These are phyloP conservation scores for Phytopythium vexans DNA, from an alignment of 352 stramenopile genomes.

Conservation along the genomic window DNA sequence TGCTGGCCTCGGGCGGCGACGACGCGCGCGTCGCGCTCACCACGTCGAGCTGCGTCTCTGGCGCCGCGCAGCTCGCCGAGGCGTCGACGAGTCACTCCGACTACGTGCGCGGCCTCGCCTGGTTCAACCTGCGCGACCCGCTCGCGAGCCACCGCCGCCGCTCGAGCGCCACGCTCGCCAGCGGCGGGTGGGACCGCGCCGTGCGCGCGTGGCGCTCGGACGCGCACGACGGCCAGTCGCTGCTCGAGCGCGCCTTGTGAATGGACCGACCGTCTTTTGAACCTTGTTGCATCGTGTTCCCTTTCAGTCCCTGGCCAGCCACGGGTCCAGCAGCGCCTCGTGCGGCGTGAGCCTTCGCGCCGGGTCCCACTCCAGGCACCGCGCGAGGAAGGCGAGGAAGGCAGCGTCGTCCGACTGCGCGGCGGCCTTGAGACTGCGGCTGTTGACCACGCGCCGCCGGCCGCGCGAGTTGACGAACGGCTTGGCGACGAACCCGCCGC, in stretches of 20 bases:
- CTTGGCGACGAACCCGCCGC: constrained; percentile 28
- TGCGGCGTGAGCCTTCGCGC: constrained; percentile 51
- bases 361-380: constrained; percentile 72
- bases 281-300: constrained; percentile 10
- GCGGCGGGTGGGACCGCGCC: constrained; percentile 64
- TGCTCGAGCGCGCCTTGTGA: constrained; percentile 5
- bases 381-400: constrained; percentile 59
- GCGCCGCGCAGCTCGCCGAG: constrained; percentile 14
- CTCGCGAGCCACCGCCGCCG: constrained; percentile 6
- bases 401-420: constrained; percentile 44
- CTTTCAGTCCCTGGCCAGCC: constrained; percentile 20
- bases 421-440: constrained; percentile 27
- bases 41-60: constrained; percentile 23
- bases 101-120: constrained; percentile 73
- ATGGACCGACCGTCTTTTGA: neutral
- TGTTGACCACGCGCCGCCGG: constrained; percentile 35
- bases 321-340: constrained; percentile 57
- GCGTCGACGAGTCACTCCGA: constrained; percentile 35
- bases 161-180: constrained; percentile 27
- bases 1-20: constrained; percentile 63
- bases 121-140: constrained; percentile 26
- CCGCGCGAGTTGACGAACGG: constrained; percentile 63
- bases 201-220: constrained; percentile 44
- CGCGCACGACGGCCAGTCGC: constrained; percentile 14
- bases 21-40: constrained; percentile 51